Percentiles rank a stretch among this genome's conserved stretches.
These are phyloP conservation scores for Candida namnaoensis DNA, from an alignment of 805 yeast genomes.

Conservation along the genomic window DNA sequence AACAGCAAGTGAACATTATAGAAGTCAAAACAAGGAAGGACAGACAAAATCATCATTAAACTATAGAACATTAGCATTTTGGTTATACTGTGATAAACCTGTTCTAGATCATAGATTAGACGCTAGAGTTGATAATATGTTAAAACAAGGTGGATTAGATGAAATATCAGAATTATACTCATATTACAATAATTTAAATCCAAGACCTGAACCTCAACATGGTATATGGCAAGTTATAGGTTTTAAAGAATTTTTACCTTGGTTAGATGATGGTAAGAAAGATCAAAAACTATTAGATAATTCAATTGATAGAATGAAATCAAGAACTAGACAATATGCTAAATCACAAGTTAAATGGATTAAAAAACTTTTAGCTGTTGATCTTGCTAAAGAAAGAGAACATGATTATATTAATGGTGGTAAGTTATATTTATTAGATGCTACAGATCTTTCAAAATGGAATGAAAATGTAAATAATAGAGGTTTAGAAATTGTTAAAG, in stretches of 20 bases:
- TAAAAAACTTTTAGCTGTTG: slow-evolving; percentile 55
- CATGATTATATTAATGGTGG: slow-evolving; percentile 50
- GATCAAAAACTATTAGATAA: slow-evolving; percentile 21
- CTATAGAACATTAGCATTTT: slow-evolving; percentile 60
- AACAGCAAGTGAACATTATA: slow-evolving; percentile 64
- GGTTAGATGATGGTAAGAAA: slow-evolving; percentile 28
- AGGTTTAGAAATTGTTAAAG: slow-evolving; percentile 41
- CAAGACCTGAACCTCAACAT: slow-evolving; percentile 44
- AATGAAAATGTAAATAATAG: slow-evolving; percentile 38
- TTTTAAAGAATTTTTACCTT: slow-evolving; percentile 80
- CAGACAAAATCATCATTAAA: slow-evolving; percentile 38
- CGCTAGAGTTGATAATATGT: slow-evolving; percentile 76
- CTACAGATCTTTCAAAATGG: slow-evolving; percentile 68
- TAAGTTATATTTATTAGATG: slow-evolving; percentile 60
- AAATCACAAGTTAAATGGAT: slow-evolving; percentile 90
- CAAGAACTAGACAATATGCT: slow-evolving; percentile 80
- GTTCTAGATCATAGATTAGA: slow-evolving; percentile 60
- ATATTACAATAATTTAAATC: slow-evolving; percentile 25
- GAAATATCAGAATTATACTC: slow-evolving; percentile 60
- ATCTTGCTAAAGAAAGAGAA: slow-evolving; percentile 37
- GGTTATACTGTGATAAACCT: slow-evolving; percentile 69
- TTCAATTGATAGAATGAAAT: slow-evolving; percentile 71
- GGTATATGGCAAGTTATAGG: slow-evolving; percentile 97
- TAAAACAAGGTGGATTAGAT: slow-evolving; percentile 53
- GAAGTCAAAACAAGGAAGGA: slow-evolving; percentile 41